Evolutionary conservation across 345 rosid genomes (phyloP), one percentile per base, ranked within the genome.

Genomic region (Eucalyptus pauciflora): DNA sequence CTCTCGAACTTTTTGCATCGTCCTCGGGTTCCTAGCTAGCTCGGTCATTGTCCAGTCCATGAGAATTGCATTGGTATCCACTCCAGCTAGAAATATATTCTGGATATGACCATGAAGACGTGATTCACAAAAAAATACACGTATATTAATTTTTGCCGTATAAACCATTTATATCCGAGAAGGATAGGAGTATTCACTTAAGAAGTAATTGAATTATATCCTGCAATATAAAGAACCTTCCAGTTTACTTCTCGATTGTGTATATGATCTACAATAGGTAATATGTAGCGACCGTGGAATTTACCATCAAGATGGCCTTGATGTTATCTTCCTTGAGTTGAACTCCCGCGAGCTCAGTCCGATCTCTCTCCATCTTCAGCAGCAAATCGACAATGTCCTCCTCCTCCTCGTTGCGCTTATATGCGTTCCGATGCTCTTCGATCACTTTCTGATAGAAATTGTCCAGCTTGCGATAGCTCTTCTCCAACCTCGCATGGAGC

Each of bases 1-100:
- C 1, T 92, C 89, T 89, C 92, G 94, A 0, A 88, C 92, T 88
- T 91, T 93, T 88, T 88, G 93, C 94, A 94, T 91, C 46, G 86
- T 89, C 81, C 89, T 88, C 4, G 93, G 93, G 80, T 93, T 94
- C 89, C 90, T 92, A 29, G 69, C 87, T 4, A 94, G 92, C 89
- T 93, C 94, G 10, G 95, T 86, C 94, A 93, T 93, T 46, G 96
- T 91, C 96, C 96, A 93, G 18, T 87, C 88, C 88, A 91, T 87
- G 33, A 89, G 31, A 18, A 46, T 48, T 49, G 93, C 88, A 25
- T 83, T 54, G 8, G 92, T 90, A 88, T 90, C 91, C 10, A 89
- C 89, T 50, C 93, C 94, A 7, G 89, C 96, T 41, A 94, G 6
- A 17, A 93, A 87, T 60, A 94, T 86, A 69, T 94, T 51, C 96